phyloP scores from a whole-genome alignment of 768 basidiomycete species.

The Cystobasidium onofrii region DNA sequence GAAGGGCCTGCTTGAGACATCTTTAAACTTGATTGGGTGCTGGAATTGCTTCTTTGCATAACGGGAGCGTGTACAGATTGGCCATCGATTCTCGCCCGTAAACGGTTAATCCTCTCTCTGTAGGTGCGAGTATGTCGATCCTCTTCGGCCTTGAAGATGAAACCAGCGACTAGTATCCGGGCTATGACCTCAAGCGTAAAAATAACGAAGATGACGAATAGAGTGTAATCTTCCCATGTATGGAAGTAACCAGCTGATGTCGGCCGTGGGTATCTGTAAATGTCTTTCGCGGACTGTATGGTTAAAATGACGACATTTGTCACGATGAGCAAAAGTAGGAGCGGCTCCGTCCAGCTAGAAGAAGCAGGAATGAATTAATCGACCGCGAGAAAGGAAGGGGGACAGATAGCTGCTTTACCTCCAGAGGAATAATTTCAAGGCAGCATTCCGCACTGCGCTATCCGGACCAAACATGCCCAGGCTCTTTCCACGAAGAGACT shows the following conservation, averaged over 20 bases:
- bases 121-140: not conserved
- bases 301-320: conserved; percentile 72
- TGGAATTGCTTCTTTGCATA: not conserved
- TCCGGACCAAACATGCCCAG: conserved; percentile 66
- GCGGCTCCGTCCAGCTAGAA: conserved; percentile 64
- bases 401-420: conserved; percentile 68
- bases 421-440: conserved; percentile 63
- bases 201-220: conserved; percentile 73
- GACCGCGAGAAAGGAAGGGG: too few species aligned
- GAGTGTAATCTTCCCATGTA: conserved; percentile 74
- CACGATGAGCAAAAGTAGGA: conserved; percentile 73
- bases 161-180: conserved; percentile 79
- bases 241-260: conserved; percentile 64
- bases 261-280: conserved; percentile 47
- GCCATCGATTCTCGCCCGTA: not conserved
- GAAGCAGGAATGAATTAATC: not conserved
- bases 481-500: conserved; percentile 61
- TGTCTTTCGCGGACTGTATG: conserved; percentile 62
- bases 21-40: not conserved
- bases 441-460: conserved; percentile 56
- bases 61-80: conserved; percentile 6
- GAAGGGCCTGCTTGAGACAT: not conserved
- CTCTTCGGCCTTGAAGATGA: conserved; percentile 59
- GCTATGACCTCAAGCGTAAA: conserved; percentile 84
- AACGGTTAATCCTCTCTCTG: not conserved